A percentile compares a stretch with the other conserved stretches of the same genome.
phyloP scores from a whole-genome alignment of 2,329 filamentous ascomycete species.

The Arthrobotrys megalospora region DNA sequence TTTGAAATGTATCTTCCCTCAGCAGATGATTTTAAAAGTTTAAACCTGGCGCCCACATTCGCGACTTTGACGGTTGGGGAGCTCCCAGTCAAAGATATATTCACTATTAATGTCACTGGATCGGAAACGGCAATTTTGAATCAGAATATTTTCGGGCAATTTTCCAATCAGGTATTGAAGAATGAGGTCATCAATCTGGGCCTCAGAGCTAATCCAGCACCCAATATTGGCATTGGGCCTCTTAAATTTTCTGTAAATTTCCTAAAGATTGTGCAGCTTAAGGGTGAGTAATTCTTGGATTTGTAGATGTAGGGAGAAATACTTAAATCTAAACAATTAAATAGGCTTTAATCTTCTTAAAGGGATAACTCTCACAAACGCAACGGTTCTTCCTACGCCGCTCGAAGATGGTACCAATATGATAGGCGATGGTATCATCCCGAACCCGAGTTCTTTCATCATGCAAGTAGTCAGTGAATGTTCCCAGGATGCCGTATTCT shows the following conservation, averaged over 20 bases:
- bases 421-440: conserved; percentile 73
- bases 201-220: conserved; percentile 71
- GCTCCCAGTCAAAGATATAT: conserved; percentile 70
- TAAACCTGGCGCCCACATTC: conserved; percentile 67
- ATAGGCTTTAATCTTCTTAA: conserved; percentile 71
- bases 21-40: conserved; percentile 66
- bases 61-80: conserved; percentile 71
- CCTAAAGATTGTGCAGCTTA: conserved; percentile 73
- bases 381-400: conserved; percentile 69
- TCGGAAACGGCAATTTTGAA: conserved; percentile 69
- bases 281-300: conserved; percentile 65
- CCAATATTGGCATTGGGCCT: conserved; percentile 69
- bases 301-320: background rate
- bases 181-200: conserved; percentile 71
- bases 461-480: conserved; percentile 74
- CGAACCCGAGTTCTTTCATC: conserved; percentile 76
- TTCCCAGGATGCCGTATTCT: too few relatives aligned
- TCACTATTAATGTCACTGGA: conserved; percentile 72
- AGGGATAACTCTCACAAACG: conserved; percentile 72
- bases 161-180: conserved; percentile 73
- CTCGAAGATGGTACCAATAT: conserved; percentile 74
- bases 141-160: conserved; percentile 71
- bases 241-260: conserved; percentile 72
- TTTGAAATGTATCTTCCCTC: conserved; percentile 74
- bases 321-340: background rate